A percentile compares a stretch with the other conserved stretches of the same genome.
Conservation (phyloP, 164 flowering plant genomes). For the Vitis amurensis region DNA sequence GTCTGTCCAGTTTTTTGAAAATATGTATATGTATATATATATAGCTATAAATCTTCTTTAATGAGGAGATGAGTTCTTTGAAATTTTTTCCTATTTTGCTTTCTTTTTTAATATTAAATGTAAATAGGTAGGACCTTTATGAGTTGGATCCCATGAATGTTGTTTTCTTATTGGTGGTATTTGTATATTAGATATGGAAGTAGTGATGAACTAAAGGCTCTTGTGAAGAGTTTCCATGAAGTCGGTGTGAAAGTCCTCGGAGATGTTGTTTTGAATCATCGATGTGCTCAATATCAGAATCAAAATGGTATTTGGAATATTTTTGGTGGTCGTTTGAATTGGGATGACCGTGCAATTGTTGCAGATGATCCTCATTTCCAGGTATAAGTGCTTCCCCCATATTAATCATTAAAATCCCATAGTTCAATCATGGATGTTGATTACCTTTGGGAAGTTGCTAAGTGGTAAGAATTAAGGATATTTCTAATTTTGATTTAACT, state of each 20-base stretch:
- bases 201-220: constrained; percentile 69
- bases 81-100: neutral
- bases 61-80: neutral
- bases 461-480: no score
- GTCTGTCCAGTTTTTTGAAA: no score
- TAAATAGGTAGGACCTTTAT: neutral
- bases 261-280: constrained; percentile 92
- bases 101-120: neutral
- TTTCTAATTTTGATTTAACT: no score
- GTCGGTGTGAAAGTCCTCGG: constrained; percentile 83
- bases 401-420: neutral
- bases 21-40: neutral
- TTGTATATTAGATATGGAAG: constrained; percentile 68
- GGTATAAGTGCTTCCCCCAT: constrained; percentile 37
- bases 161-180: constrained; percentile 8
- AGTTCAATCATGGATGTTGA: neutral
- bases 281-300: constrained; percentile 84
- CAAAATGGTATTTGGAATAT: constrained; percentile 95
- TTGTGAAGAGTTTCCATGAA: constrained; percentile 72
- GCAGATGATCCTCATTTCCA: constrained; percentile 98
- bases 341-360: constrained; percentile 98
- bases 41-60: neutral
- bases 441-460: no score
- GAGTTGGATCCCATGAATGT: neutral
- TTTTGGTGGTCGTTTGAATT: constrained; percentile 88